Conservation (phyloP, 2,329 filamentous ascomycete species). For the Neofusicoccum sp. region DNA sequence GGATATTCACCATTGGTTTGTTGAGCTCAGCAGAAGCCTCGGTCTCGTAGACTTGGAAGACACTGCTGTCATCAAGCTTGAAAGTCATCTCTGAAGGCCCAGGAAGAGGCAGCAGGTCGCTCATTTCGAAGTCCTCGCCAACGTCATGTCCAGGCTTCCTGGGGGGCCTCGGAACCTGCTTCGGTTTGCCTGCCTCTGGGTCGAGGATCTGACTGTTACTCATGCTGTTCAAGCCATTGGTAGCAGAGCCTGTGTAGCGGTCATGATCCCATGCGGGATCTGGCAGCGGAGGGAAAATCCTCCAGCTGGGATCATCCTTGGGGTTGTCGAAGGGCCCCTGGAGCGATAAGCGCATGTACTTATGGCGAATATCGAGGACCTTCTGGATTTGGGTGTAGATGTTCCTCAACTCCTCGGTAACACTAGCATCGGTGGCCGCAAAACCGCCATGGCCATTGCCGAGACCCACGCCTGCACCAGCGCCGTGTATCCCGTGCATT, state of each 20-base stretch:
- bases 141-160: conserved; percentile 89
- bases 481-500: conserved; percentile 60
- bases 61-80: conserved; percentile 77
- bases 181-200: conserved; percentile 30
- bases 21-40: conserved; percentile 62
- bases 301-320: conserved; percentile 80
- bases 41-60: conserved; percentile 89
- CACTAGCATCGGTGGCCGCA: conserved; percentile 72
- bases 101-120: conserved; percentile 76
- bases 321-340: conserved; percentile 86
- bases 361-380: conserved; percentile 83
- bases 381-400: conserved; percentile 92
- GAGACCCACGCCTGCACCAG: conserved; percentile 61
- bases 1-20: conserved; percentile 77
- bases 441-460: conserved; percentile 65
- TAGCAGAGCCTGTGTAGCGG: conserved; percentile 38
- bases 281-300: conserved; percentile 87
- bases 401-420: conserved; percentile 78
- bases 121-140: conserved; percentile 87
- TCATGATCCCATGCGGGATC: conserved; percentile 84
- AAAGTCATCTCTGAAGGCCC: conserved; percentile 71
- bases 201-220: conserved; percentile 41
- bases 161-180: conserved; percentile 50
- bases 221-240: conserved; percentile 34
- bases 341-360: conserved; percentile 83